Percentiles rank a stretch among this genome's conserved stretches.
Evolutionary conservation across 2,329 filamentous ascomycete genomes (phyloP).

Genomic region (Aspergillus melleus): DNA sequence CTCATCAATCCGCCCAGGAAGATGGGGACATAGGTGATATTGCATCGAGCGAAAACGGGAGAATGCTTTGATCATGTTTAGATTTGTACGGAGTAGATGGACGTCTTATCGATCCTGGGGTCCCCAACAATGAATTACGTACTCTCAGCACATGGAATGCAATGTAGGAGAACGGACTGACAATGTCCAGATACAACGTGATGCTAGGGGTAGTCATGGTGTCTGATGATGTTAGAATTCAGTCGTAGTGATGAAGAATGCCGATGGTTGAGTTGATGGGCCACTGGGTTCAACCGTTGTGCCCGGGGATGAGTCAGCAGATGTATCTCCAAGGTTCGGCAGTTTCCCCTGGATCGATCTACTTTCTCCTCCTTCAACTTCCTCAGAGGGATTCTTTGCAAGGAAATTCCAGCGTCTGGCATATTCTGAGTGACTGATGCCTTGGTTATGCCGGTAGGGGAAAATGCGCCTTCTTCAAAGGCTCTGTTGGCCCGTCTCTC

Average conservation of each 20-base stretch:
- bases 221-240: not conserved
- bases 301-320: not conserved
- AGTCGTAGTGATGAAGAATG: not conserved
- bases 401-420: too few relatives aligned
- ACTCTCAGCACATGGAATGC: slow-evolving; percentile 58
- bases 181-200: slow-evolving; percentile 59
- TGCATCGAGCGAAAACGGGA: slow-evolving; percentile 54
- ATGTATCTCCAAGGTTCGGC: not conserved
- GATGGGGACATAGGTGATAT: slow-evolving; percentile 59
- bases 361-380: too few relatives aligned
- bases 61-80: slow-evolving; percentile 47
- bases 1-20: slow-evolving; percentile 63
- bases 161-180: slow-evolving; percentile 62
- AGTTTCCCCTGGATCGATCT: not conserved
- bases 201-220: slow-evolving; percentile 52
- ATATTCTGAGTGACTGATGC: too few relatives aligned
- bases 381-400: too few relatives aligned
- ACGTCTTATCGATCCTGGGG: slow-evolving; percentile 3
- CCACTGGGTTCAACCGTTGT: not conserved
- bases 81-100: not conserved
- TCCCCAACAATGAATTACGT: slow-evolving; percentile 22
- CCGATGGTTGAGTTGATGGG: not conserved
- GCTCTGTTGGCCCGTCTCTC: too few relatives aligned
- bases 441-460: not conserved
- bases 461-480: not conserved